Conservation (phyloP, 139 green algal genomes). For the Chlamydomonas schloesseri region DNA sequence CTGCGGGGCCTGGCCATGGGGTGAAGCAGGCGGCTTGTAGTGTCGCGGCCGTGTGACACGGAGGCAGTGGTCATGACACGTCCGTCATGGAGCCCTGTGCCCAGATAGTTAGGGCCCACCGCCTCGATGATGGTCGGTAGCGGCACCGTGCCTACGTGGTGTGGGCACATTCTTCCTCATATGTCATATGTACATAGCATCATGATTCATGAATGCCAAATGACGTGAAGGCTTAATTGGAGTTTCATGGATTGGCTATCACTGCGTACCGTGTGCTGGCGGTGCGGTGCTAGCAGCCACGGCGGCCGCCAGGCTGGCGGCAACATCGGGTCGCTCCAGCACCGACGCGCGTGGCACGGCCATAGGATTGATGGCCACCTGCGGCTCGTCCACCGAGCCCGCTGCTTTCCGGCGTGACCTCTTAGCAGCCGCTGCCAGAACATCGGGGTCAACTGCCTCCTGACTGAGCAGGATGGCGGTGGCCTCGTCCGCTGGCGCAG, state of each 20-base stretch:
- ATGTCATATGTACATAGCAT: no score
- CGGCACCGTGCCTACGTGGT: neutral
- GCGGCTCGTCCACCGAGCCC: neutral
- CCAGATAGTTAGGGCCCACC: neutral
- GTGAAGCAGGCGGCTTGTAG: neutral
- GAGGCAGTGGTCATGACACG: neutral
- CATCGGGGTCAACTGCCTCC: no score
- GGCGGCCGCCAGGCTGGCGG: neutral
- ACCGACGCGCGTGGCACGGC: neutral
- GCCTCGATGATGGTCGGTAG: neutral
- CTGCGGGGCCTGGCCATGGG: neutral
- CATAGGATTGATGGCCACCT: neutral
- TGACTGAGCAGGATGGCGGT: no score
- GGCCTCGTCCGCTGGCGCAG: no score
- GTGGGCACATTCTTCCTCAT: no score
- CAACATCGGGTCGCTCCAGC: neutral
- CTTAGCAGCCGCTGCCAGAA: no score
- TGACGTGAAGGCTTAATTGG: no score
- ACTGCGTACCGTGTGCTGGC: no score
- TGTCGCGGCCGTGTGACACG: neutral
- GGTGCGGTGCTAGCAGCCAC: neutral
- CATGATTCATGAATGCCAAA: no score
- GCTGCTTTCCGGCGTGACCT: neutral
- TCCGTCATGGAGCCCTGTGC: neutral
- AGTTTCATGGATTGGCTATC: no score